Percentiles rank a stretch among this genome's conserved stretches.
phyloP scores from a whole-genome alignment of 257 asterid species.

The Cordia subcordata region DNA sequence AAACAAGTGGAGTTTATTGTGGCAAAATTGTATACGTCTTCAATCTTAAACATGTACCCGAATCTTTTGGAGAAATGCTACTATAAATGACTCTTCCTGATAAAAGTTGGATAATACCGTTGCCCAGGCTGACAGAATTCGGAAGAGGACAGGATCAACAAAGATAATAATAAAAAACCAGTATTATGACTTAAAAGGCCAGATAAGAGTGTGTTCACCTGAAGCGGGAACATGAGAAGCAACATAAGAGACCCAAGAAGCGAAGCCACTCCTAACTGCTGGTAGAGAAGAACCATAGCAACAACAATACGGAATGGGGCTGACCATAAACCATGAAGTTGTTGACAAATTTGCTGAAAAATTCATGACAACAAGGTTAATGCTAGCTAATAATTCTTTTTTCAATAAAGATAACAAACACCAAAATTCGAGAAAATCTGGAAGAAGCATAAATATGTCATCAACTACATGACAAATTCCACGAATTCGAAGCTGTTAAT shows the following conservation, averaged over 20 bases:
- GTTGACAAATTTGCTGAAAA: slow-evolving; percentile 89
- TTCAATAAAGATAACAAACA: no score
- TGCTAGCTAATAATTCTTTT: background rate
- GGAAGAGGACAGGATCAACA: background rate
- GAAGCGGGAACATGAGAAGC: slow-evolving; percentile 79
- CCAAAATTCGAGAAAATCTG: no score
- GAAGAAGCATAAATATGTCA: no score
- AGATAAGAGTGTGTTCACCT: slow-evolving; percentile 34
- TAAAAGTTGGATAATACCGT: no score
- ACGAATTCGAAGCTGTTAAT: no score
- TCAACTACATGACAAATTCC: no score
- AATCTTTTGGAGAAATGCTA: no score
- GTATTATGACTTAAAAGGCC: background rate
- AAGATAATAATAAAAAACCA: background rate
- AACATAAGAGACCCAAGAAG: slow-evolving; percentile 82
- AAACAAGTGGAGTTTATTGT: no score
- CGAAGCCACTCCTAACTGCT: slow-evolving; percentile 87
- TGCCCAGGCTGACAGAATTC: no score
- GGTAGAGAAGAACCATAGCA: slow-evolving; percentile 88
- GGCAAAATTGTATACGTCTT: no score
- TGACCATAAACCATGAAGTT: slow-evolving; percentile 91
- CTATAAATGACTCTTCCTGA: no score
- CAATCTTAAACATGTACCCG: no score
- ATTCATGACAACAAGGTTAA: slow-evolving; percentile 10
- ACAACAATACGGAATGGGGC: slow-evolving; percentile 78